These are phyloP conservation scores for Prototheca cutis DNA, from an alignment of 163 green algal genomes.

Conservation along the genomic window DNA sequence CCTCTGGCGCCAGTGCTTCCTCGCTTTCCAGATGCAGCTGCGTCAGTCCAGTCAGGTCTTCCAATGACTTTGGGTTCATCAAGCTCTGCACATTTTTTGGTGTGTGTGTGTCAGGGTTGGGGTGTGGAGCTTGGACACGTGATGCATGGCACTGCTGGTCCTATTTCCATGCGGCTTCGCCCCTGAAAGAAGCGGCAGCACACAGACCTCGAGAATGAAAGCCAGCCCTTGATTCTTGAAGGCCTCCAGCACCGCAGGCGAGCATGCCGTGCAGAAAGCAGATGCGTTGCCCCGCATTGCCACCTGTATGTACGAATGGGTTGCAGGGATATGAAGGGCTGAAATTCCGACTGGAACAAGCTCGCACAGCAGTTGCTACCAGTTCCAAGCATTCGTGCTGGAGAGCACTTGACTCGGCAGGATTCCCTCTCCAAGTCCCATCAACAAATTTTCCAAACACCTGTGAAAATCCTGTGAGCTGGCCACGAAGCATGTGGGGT, in stretches of 20 bases:
- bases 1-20: not conserved
- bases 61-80: constrained; percentile 49
- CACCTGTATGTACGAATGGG: no score
- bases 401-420: no score
- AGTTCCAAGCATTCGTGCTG: no score
- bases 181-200: no score
- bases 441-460: no score
- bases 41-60: constrained; percentile 76
- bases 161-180: no score
- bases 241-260: constrained; percentile 45
- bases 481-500: constrained; percentile 83
- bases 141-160: no score
- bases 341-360: no score
- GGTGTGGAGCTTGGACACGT: no score
- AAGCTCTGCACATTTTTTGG: constrained; percentile 14
- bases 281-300: constrained; percentile 71
- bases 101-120: not conserved
- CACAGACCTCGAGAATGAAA: constrained; percentile 54
- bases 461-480: constrained; percentile 32
- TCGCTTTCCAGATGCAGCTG: constrained; percentile 50
- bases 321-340: no score
- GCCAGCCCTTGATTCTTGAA: constrained; percentile 40
- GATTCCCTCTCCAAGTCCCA: no score
- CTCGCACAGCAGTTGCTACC: no score
- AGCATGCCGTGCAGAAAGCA: constrained; percentile 85